Conservation (phyloP, 169 alveolate species). For the Perkinsus olseni region DNA sequence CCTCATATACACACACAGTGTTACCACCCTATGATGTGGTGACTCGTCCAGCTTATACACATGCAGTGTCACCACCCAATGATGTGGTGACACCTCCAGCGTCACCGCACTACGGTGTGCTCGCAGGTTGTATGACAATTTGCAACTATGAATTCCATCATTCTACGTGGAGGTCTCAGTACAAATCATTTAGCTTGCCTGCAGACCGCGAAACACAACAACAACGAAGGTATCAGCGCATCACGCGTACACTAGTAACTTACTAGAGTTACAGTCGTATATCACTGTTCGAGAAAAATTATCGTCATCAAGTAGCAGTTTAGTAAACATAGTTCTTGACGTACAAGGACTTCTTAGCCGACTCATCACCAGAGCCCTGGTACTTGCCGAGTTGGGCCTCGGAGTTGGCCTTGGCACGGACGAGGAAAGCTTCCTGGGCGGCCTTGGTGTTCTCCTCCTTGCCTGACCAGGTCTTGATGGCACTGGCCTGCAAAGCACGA, state of each 20-base stretch:
- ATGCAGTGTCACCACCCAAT: no score
- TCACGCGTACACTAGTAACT: background rate
- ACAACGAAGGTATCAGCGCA: background rate
- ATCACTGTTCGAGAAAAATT: background rate
- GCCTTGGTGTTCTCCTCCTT: constrained; percentile 81
- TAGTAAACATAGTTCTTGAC: constrained; percentile 32
- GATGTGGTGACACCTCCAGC: no score
- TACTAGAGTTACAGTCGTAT: background rate
- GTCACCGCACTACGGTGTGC: no score
- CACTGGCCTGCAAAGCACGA: constrained; percentile 93
- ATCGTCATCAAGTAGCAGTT: background rate
- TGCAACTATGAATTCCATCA: no score
- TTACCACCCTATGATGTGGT: no score
- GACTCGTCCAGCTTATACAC: no score
- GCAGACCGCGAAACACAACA: no score
- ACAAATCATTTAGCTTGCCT: no score
- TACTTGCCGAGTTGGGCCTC: constrained; percentile 87
- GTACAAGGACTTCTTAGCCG: constrained; percentile 26
- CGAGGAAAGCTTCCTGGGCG: constrained; percentile 87
- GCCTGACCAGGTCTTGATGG: constrained; percentile 94
- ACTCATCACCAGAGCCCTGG: constrained; percentile 42
- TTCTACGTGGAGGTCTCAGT: no score
- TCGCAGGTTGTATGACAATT: no score
- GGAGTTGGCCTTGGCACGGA: constrained; percentile 90
- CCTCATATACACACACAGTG: no score